These are phyloP conservation scores for Auricularia sp. DNA, from an alignment of 768 basidiomycete genomes.

Conservation along the genomic window DNA sequence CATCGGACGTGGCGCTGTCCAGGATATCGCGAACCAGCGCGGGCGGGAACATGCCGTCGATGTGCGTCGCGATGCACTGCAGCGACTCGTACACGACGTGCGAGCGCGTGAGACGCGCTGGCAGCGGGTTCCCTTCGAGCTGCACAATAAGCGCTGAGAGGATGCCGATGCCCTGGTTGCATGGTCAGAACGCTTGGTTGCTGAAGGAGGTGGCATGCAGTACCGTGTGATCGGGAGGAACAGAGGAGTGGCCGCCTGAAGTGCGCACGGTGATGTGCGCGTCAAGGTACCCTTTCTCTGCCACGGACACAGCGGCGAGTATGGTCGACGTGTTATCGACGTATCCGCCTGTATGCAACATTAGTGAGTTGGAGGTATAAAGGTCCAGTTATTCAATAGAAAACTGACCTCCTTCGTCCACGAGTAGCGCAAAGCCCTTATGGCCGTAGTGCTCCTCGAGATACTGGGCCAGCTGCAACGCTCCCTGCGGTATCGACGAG, in stretches of 20 bases:
- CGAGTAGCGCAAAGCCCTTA: conserved; percentile 61
- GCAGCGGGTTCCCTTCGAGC: conserved; percentile 53
- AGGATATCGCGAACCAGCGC: conserved; percentile 20
- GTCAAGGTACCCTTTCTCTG: conserved; percentile 66
- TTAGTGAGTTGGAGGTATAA: not conserved
- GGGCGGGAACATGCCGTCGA: conserved; percentile 23
- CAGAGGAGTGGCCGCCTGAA: conserved; percentile 76
- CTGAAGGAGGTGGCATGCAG: not conserved
- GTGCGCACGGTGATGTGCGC: conserved; percentile 53
- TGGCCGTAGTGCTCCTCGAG: conserved; percentile 56
- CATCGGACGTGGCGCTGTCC: conserved; percentile 18
- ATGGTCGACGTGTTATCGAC: conserved; percentile 39
- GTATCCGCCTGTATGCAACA: conserved; percentile 33
- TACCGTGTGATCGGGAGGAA: conserved; percentile 75
- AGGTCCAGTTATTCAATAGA: conserved; percentile 2
- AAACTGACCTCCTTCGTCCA: conserved; percentile 76
- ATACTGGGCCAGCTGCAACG: conserved; percentile 26
- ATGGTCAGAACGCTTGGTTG: not conserved
- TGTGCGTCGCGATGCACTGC: conserved; percentile 35
- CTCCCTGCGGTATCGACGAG: conserved; percentile 25
- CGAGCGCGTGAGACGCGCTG: conserved; percentile 22
- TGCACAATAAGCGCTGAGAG: conserved; percentile 59
- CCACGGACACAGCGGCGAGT: conserved; percentile 52
- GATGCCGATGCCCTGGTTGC: conserved; percentile 62
- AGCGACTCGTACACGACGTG: conserved; percentile 25